Evolutionary conservation across 2,329 filamentous ascomycete genomes (phyloP).

Genomic region (Colletotrichum orchidophilum): DNA sequence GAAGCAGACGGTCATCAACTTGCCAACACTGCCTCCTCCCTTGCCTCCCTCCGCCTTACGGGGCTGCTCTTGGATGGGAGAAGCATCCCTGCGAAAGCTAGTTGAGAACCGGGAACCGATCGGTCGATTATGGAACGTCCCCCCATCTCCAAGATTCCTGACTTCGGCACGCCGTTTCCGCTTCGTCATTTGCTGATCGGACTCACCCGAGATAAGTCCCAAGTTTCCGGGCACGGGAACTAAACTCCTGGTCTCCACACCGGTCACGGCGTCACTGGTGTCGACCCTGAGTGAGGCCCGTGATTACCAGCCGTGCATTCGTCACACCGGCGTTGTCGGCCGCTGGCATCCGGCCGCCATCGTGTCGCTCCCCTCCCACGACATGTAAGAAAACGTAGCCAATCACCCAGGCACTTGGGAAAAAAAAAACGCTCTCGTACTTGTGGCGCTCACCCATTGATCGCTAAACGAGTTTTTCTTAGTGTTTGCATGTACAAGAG

Average conservation of each 20-base stretch:
- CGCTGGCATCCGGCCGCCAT: background rate
- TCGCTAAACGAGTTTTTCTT: background rate
- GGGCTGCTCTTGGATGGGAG: background rate
- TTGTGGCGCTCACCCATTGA: background rate
- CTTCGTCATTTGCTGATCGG: slow-evolving; percentile 1
- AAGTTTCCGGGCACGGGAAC: background rate
- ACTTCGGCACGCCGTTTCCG: background rate
- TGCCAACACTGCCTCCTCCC: slow-evolving; percentile 1
- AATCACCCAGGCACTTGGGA: background rate
- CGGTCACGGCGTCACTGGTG: background rate
- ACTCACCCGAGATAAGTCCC: background rate
- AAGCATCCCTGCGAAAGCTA: background rate
- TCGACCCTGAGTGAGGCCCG: background rate
- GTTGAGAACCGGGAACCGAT: background rate
- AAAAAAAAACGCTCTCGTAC: background rate
- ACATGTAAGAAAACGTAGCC: background rate
- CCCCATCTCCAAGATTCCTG: background rate
- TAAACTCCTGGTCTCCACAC: slow-evolving; percentile 1
- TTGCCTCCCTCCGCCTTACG: slow-evolving; percentile 3
- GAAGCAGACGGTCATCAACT: background rate
- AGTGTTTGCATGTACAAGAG: background rate
- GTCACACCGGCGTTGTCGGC: background rate
- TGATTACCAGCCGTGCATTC: background rate
- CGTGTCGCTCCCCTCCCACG: background rate
- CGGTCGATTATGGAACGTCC: background rate